Percentiles rank a stretch among this genome's conserved stretches.
phyloP scores from a whole-genome alignment of 1,139 yeast genomes.

The Zygosaccharomyces pseudobailii region DNA sequence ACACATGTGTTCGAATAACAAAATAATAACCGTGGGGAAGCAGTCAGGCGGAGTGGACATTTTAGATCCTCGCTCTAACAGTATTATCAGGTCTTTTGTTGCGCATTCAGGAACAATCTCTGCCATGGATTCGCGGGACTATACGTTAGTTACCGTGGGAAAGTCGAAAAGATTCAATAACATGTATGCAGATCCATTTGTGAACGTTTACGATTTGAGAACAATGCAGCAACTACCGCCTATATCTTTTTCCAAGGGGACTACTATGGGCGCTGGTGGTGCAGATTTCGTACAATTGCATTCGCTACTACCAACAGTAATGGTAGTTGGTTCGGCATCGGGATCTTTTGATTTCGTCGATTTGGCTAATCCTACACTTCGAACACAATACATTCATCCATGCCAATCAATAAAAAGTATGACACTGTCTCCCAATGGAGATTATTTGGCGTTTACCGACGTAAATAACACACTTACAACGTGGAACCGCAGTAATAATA shows the following conservation, averaged over 20 bases:
- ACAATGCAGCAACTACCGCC: conserved; percentile 74
- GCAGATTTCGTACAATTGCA: conserved; percentile 82
- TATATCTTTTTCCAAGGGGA: conserved; percentile 52
- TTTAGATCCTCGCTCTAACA: conserved; percentile 61
- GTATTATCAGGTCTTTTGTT: conserved; percentile 54
- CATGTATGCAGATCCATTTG: conserved; percentile 68
- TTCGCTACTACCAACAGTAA: conserved; percentile 78
- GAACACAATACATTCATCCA: conserved; percentile 57
- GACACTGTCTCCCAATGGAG: conserved; percentile 77
- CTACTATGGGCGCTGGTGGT: conserved; percentile 57
- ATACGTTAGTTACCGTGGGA: conserved; percentile 79
- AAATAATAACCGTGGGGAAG: conserved; percentile 58
- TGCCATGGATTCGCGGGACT: conserved; percentile 73
- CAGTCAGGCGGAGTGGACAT: conserved; percentile 68
- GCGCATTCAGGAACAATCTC: conserved; percentile 76
- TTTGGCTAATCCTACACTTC: conserved; percentile 64
- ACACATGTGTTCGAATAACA: conserved; percentile 40
- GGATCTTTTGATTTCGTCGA: conserved; percentile 89
- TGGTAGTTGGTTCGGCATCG: conserved; percentile 64
- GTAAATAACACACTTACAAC: conserved; percentile 59
- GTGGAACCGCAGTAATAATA: conserved; percentile 47
- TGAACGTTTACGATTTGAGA: conserved; percentile 76
- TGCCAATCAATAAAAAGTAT: conserved; percentile 51
- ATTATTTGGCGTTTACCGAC: conserved; percentile 67
- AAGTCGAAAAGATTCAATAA: conserved; percentile 55